Evolutionary conservation across 768 basidiomycete genomes (phyloP), one percentile per base, ranked within the genome.

Genomic region (Kondoa malvinella): DNA sequence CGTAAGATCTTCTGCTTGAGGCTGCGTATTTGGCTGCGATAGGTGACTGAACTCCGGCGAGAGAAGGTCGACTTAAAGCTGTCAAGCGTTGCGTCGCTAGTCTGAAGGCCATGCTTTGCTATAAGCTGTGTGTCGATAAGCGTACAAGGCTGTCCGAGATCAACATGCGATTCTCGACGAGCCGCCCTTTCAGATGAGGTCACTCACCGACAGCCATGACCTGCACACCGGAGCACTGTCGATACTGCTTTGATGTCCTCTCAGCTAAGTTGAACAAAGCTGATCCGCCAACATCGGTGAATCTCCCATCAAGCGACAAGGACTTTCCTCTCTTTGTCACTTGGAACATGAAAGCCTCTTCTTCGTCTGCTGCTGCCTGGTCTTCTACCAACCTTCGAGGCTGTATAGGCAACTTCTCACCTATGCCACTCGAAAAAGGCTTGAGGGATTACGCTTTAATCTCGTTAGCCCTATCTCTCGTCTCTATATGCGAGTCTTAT

Each of bases 301-400:
- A 90, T 75, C 76, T 57, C 17, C 15, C 56, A 15, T 8, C 3
- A 8, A 12, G 33, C 3, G 25, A 66, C 27, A n/a, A 3, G 0
- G 86, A 87, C 77, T 92, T 85, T 77, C 91, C 92, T 15, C 81
- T 99, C 66, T 99, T 99, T 77, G 90, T 97, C 33, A 97, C 94
- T 3, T 99, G 92, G 92, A 92, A 90, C 77, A 86, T 63, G 12
- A 21, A 29, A 4, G 14, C 50, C 30, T 29, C 14, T 8, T 32
- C 61, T 27, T 27, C 61, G 16, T 63, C 61, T 32, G 15, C 27
- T 84, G 67, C 73, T 69, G 34, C 79, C 83, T 25, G 84, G 33
- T 82, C 83, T 68, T 76, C 82, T 26, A 80, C 84, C 58, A 81
- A 83, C 68, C 80, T 99, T 70, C 80, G 94, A 65, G 94, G 94